Evolutionary conservation across 441 rosid genomes (phyloP).

Genomic region (Heliophila coronopifolia): DNA sequence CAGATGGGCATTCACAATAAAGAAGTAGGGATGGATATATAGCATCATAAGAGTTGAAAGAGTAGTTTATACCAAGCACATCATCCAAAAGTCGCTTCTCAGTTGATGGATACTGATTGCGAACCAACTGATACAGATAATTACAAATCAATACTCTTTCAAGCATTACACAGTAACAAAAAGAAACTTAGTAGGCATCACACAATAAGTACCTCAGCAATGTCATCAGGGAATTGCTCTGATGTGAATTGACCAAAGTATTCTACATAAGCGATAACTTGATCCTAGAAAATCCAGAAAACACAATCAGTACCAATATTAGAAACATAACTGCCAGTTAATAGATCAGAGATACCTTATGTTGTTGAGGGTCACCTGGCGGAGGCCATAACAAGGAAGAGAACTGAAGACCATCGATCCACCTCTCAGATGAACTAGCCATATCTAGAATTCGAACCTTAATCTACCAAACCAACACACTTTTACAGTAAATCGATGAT

Average conservation of each 20-base stretch:
- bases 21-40: not conserved
- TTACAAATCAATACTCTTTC: slow-evolving; percentile 27
- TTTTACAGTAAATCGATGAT: slow-evolving; percentile 15
- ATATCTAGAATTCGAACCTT: slow-evolving; percentile 27
- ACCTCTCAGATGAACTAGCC: slow-evolving; percentile 76
- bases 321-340: too few species aligned
- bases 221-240: slow-evolving; percentile 89
- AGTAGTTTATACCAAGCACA: slow-evolving; percentile 66
- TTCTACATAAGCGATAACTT: slow-evolving; percentile 88
- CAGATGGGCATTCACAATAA: not conserved
- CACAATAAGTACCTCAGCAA: slow-evolving; percentile 68
- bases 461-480: slow-evolving; percentile 24
- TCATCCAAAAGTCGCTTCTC: slow-evolving; percentile 89
- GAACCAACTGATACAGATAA: slow-evolving; percentile 59
- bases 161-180: slow-evolving; percentile 7
- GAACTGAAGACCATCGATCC: slow-evolving; percentile 90
- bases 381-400: slow-evolving; percentile 90
- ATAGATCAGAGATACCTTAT: too few species aligned
- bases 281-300: slow-evolving; percentile 45
- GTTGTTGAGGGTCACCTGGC: slow-evolving; percentile 67
- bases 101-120: slow-evolving; percentile 74
- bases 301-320: slow-evolving; percentile 9
- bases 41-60: slow-evolving; percentile 1
- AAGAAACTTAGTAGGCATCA: not conserved
- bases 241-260: slow-evolving; percentile 93